A percentile compares a stretch with the other conserved stretches of the same genome.
These are phyloP conservation scores for thale cress (Arabidopsis thaliana) DNA, from an alignment of 345 rosid species.

Conservation along the genomic window TAIR10.1 NC_003076.8:21352501-21353000, in stretches of 20 bases:
- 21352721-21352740: neutral
- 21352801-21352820: too few species aligned
- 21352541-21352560: conserved; percentile 82
- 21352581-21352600: conserved; percentile 96
- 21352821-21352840: conserved; percentile 2
- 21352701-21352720: neutral
- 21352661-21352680: conserved; percentile 50
- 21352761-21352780: neutral
- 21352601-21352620: conserved; percentile 81
- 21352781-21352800: neutral
- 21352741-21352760: neutral
- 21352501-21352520: neutral
- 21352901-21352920: too few species aligned
- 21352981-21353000: conserved; percentile 56
- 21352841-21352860: conserved; percentile 17
- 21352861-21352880: neutral
- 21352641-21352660: conserved; percentile 61
- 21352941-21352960: too few species aligned
- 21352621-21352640: conserved; percentile 93
- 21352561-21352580: conserved; percentile 85
- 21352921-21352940: too few species aligned
- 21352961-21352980: neutral
- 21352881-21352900: too few species aligned
- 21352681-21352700: neutral
- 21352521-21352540: neutral